These are phyloP conservation scores for Chenopodium suecicum DNA, from an alignment of 148 eudicot species.

Conservation along the genomic window DNA sequence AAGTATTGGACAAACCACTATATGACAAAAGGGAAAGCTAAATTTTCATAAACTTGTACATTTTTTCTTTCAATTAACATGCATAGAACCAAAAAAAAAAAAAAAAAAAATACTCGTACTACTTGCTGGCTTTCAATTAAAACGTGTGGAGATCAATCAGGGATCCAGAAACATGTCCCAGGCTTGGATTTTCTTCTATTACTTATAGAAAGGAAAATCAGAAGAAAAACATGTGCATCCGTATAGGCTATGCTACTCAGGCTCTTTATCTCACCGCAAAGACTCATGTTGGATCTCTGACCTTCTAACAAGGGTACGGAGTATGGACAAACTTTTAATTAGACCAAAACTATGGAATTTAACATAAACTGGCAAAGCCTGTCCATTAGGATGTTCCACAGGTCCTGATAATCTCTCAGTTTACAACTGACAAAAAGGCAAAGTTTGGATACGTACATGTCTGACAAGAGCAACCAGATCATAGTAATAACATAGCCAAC, in stretches of 20 bases:
- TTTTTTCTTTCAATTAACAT: not conserved
- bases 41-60: not conserved
- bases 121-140: not conserved
- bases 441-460: not conserved
- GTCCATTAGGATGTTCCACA: too few species aligned
- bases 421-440: too few species aligned
- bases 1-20: not conserved
- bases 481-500: not conserved
- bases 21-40: not conserved
- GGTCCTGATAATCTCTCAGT: too few species aligned
- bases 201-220: not conserved
- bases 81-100: not conserved
- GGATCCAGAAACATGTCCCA: not conserved
- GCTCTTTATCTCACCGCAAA: not conserved
- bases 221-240: not conserved
- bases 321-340: not conserved
- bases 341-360: too few species aligned
- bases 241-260: not conserved
- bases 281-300: not conserved
- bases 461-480: not conserved
- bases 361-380: too few species aligned
- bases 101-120: not conserved
- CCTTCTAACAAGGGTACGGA: too few species aligned
- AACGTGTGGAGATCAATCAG: not conserved
- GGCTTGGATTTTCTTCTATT: not conserved